Evolutionary conservation across 495 filamentous ascomycete genomes (phyloP).

Genomic region (Durotheca rogersii): DNA sequence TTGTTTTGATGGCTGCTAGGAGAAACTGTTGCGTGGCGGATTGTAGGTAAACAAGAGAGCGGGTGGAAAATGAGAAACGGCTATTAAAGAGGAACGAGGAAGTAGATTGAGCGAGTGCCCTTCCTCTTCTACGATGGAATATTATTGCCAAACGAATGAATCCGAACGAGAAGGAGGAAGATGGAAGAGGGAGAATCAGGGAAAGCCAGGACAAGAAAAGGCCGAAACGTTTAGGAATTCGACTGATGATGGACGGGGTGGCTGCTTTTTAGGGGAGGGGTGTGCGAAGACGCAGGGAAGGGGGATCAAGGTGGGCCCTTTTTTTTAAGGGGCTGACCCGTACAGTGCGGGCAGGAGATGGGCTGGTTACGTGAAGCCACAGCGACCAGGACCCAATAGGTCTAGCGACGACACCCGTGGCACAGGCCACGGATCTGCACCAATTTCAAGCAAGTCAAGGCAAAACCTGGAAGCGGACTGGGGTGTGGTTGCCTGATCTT

Average conservation of each 20-base stretch:
- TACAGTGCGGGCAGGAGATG: conserved; percentile 9
- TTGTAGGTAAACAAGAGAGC: conserved; percentile 17
- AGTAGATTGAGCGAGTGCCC: conserved; percentile 43
- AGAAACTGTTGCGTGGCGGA: conserved; percentile 29
- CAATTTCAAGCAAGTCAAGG: conserved; percentile 30
- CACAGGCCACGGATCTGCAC: conserved; percentile 27
- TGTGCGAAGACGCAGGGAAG: conserved; percentile 34
- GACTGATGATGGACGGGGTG: conserved; percentile 44
- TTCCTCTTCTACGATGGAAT: conserved; percentile 47
- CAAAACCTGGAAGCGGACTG: too few species aligned
- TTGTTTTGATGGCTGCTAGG: conserved; percentile 12
- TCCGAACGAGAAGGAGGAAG: conserved; percentile 37
- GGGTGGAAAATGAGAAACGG: conserved; percentile 6
- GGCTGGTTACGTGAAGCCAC: not conserved
- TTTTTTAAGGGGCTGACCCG: conserved; percentile 23
- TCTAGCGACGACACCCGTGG: conserved; percentile 7
- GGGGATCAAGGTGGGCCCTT: conserved; percentile 29
- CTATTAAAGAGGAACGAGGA: conserved; percentile 41
- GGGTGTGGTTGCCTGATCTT: too few species aligned
- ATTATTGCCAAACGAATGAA: conserved; percentile 49
- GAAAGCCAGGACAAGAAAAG: conserved; percentile 42
- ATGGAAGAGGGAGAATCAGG: conserved; percentile 38
- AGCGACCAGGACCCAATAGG: conserved; percentile 6
- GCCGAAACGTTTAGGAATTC: conserved; percentile 48
- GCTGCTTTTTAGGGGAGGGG: conserved; percentile 36